A percentile compares a stretch with the other conserved stretches of the same genome.
Evolutionary conservation across 2,329 filamentous ascomycete genomes (phyloP).

Genomic region (Talaromyces amestolkiae): DNA sequence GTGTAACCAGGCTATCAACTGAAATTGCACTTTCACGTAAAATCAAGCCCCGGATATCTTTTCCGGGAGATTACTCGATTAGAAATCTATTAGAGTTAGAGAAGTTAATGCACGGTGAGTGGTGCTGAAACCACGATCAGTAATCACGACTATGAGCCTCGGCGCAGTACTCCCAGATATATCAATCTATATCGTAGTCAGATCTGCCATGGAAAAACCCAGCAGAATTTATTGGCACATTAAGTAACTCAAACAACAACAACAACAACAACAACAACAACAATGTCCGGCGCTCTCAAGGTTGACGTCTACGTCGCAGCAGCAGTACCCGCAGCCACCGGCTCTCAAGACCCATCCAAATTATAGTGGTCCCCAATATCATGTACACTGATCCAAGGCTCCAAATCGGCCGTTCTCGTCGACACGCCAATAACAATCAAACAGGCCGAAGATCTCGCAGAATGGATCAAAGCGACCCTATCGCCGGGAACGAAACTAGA

Average conservation of each 20-base stretch:
- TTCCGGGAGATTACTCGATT: background rate
- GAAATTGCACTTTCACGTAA: background rate
- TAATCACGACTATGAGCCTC: background rate
- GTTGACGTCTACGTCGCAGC: conserved; percentile 13
- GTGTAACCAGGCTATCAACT: background rate
- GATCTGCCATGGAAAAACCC: background rate
- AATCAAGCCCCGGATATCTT: background rate
- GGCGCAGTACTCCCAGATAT: background rate
- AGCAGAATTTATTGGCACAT: background rate
- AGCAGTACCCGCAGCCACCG: background rate
- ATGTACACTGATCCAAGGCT: conserved; percentile 28
- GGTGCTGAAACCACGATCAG: background rate
- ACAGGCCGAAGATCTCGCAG: conserved; percentile 32
- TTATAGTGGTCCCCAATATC: conserved; percentile 15
- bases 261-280: background rate
- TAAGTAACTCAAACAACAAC: background rate
- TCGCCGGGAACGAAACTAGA: conserved; percentile 29
- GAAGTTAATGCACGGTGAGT: background rate
- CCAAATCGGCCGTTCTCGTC: conserved; percentile 37
- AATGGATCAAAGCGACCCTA: conserved; percentile 38
- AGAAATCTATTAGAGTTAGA: background rate
- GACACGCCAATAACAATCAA: conserved; percentile 34
- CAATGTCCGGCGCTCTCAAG: background rate
- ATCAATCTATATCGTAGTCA: background rate
- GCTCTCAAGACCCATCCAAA: background rate